Conservation (phyloP, 257 asterid genomes). For the Salvia miltiorrhiza region DNA sequence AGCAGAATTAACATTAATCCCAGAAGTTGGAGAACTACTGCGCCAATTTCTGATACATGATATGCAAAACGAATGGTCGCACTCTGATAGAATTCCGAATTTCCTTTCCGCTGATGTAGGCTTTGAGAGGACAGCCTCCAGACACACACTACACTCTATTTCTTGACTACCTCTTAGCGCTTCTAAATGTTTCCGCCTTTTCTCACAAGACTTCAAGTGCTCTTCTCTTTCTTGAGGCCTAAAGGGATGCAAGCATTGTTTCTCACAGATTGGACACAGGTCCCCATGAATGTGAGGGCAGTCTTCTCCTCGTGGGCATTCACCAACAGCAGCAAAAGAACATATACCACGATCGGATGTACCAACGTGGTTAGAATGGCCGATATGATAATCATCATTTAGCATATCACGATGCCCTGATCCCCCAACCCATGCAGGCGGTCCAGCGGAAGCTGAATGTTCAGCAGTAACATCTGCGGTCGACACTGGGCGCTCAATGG, state of each 20-base stretch:
- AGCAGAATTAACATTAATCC: slow-evolving; percentile 73
- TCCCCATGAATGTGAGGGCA: slow-evolving; percentile 90
- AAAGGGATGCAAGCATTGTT: slow-evolving; percentile 82
- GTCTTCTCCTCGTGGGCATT: slow-evolving; percentile 73
- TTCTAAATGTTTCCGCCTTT: slow-evolving; percentile 62
- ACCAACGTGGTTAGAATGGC: slow-evolving; percentile 31
- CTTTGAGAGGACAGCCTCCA: slow-evolving; percentile 79
- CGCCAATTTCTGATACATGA: slow-evolving; percentile 97
- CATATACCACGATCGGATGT: slow-evolving; percentile 72
- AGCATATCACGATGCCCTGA: slow-evolving; percentile 24
- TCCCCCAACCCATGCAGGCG: slow-evolving; percentile 39
- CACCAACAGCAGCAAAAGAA: slow-evolving; percentile 87
- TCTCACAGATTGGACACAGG: slow-evolving; percentile 65
- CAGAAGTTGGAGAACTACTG: slow-evolving; percentile 62
- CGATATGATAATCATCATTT: slow-evolving; percentile 31
- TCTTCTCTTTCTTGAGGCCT: slow-evolving; percentile 83
- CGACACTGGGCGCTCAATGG: slow-evolving; percentile 23
- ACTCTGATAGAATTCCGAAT: slow-evolving; percentile 88
- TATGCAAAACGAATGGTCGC: slow-evolving; percentile 89
- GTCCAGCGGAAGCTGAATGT: slow-evolving; percentile 18
- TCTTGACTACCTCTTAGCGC: slow-evolving; percentile 71
- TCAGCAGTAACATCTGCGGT: slow-evolving; percentile 25
- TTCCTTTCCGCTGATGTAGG: slow-evolving; percentile 71
- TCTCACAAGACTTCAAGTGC: slow-evolving; percentile 63
- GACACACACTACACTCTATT: slow-evolving; percentile 92